phyloP scores from a whole-genome alignment of 805 yeast genomes.

The Saccharomycopsis sp. region DNA sequence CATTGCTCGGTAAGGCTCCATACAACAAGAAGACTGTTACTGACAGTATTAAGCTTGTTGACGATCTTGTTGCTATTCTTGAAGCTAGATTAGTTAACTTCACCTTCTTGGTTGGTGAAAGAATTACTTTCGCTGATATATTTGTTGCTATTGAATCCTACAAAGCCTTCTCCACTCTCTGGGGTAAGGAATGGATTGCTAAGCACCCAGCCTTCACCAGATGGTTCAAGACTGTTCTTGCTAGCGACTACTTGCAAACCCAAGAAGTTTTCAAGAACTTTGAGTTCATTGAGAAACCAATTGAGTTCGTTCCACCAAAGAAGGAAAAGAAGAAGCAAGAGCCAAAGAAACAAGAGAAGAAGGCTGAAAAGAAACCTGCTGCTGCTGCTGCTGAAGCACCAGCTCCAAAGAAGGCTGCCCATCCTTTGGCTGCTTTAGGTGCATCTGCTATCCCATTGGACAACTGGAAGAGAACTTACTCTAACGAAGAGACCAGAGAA shows the following conservation, averaged over 20 bases:
- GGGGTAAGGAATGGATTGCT: constrained; percentile 61
- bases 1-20: constrained; percentile 52
- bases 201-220: constrained; percentile 56
- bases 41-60: constrained; percentile 34
- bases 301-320: constrained; percentile 34
- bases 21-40: constrained; percentile 72
- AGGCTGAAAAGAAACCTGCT: constrained; percentile 26
- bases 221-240: constrained; percentile 55
- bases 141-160: constrained; percentile 41
- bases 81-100: constrained; percentile 53
- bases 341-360: constrained; percentile 30
- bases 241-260: constrained; percentile 27
- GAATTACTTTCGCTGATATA: constrained; percentile 59
- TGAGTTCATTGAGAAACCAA: constrained; percentile 57
- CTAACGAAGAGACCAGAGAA: constrained; percentile 95
- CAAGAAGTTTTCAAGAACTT: constrained; percentile 36
- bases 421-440: constrained; percentile 84
- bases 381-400: constrained; percentile 37
- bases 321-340: constrained; percentile 69
- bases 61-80: constrained; percentile 35
- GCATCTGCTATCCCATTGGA: constrained; percentile 65
- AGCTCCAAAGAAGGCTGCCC: constrained; percentile 74
- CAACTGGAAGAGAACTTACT: constrained; percentile 94
- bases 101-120: constrained; percentile 70
- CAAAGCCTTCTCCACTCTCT: constrained; percentile 53